Evolutionary conservation across 345 rosid genomes (phyloP), one percentile per base, ranked within the genome.

Genomic region (Lepidium aucheri): DNA sequence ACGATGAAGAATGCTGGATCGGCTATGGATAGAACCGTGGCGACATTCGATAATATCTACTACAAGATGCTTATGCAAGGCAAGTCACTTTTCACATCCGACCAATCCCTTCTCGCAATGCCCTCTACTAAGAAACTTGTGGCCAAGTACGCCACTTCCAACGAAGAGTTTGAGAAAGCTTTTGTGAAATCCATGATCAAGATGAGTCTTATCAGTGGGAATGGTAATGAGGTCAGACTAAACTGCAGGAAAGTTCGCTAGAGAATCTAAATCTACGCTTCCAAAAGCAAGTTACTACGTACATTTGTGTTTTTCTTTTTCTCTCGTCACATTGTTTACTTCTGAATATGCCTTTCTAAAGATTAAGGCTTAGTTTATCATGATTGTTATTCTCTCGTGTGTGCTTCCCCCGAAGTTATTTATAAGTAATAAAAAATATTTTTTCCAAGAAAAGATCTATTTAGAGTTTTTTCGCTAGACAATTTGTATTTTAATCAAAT

Each of bases 121-220:
- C 70, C 77, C 0, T 76, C 76, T 32, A 82, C 91, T 2, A 81
- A 57, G 74, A 77, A 79, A 6, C 46, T 89, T 49, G 95, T 86
- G 3, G 56, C 84, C 8, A 79, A 81, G 60, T 89, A 76, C 16
- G 90, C 94, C 0, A 50, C 14, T 57, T 86, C 85, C 11, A 66
- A 56, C n/a, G 30, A 69, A 40, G 82, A 79, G 30, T 87, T 80
- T 24, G 81, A 78, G 45, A 65, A 60, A 54, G 95, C 94, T 20
- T 89, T 89, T 60, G 85, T 80, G n/a, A 58, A 77, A 60, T 86
- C 92, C 15, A 89, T 92, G 96, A 78, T 87, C 74, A 89, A 81
- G 86, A 89, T 89, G 95, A 84, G 91, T 67, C 82, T 91, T 72
- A 73, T 92, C 60, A 13, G 51, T 1, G 89, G 95, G 15, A 67